Base-by-base conservation (phyloP, 345 rosid genomes). In the Geranium brycei region DNA sequence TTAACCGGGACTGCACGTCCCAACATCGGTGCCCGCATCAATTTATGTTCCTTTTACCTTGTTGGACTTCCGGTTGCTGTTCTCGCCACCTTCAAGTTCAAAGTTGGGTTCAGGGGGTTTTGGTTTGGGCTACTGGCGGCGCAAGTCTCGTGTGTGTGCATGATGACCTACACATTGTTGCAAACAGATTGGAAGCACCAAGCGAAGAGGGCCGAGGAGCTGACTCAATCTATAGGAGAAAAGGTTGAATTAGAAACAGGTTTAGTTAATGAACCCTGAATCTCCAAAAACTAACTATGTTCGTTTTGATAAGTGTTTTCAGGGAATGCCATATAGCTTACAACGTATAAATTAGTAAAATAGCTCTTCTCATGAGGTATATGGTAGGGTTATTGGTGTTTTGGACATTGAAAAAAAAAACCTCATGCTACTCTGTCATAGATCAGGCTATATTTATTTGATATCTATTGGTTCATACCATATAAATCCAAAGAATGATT, bases 111-210 rank as follows among this genome's bases (percentile, higher is more conserved):
- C 72, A 62, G 81, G 84, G 98, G 98, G 59, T 87, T 92, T 3
- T 89, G 96, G 57, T 92, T 86, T 64, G 97, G 98, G 35, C 84
- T 92, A 23, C 74, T 92, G 31, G 88, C 81, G 7, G 95, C 98
- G 71, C 98, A 89, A 73, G 31, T 87, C 30, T 82, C 85, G 8
- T 92, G 98, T 35, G 88, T 78, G 1, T 74, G 80, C 69, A 86
- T 95, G 1, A 79, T 89, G 31, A 71, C 86, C 62, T 66, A 77
- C 17, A 95, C 77, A 15, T 87, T 89, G 7, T 89, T 78, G 70
- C 67, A 66, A 51, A 92, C 95, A 5, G 90, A 89, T 69, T 92
- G 98, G 98, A 83, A 81, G 69, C 53, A 47, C 53, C 53, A 47
- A 11, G 53, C 53, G 7, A 47, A 47, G 53, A 47, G 53, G 53